Base-by-base conservation (phyloP, 2,329 filamentous ascomycete species). In the Pyricularia grisea region DNA sequence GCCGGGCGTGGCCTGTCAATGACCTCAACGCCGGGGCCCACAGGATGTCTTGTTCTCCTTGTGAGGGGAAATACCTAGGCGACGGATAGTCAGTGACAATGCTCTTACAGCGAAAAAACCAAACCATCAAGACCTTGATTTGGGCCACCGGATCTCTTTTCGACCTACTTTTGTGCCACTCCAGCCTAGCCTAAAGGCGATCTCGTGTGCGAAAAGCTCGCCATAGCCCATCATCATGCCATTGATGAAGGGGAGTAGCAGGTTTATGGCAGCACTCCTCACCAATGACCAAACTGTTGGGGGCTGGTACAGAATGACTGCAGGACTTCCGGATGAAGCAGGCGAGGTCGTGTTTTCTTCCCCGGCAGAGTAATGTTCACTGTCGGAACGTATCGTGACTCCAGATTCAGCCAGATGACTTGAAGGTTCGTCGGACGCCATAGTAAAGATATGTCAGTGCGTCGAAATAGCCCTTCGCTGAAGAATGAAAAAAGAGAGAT, bases 181-280 rank as follows among this genome's bases (percentile, higher is more conserved):
- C 95, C 95, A 99, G 71, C 95, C 95, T 74, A 98, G 82, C 75
- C 94, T 85, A 77, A 94, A 99, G 1, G 95, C 95, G 67, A 92
- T 90, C 82, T 99, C 95, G 77, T 99, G 95, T 68, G 95, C 95
- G 79, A 99, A 94, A 67, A 99, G 81, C 81, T 99, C 95, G 73
- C 95, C 95, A 76, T 99, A 97, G 2, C 95, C 95, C 75, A 99
- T 81, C 95, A 99, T 99, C 84, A 99, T 87, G 65, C 95, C 95
- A 81, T 99, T 99, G 76, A 99, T 88, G 76, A 99, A 99, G 0
- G 95, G 95, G 25, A 99, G 81, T 1, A 99, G 75, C n/a, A 99
- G 83, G 78, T 99, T 99, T 81, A 99, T 99, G 6, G 94, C 93
- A 20, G 93, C 92, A 55, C 95, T 93, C 69, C 94, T 88, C 68